Conservation (phyloP, 108 stramenopile species). For the Ochromonas danica region DNA sequence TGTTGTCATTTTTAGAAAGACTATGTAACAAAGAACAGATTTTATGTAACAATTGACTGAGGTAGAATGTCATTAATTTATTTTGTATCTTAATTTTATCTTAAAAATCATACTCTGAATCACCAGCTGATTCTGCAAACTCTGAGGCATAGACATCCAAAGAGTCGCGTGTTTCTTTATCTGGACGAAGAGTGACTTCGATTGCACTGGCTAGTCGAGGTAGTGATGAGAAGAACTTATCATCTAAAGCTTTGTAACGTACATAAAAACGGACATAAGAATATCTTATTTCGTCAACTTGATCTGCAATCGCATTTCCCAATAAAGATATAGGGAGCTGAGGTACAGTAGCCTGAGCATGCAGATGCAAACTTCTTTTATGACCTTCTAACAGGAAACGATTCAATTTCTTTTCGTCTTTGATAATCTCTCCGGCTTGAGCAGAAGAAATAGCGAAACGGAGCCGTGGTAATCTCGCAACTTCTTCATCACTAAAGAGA, state of each 20-base stretch:
- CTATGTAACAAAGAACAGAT: background rate
- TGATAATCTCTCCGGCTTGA: background rate
- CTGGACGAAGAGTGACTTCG: background rate
- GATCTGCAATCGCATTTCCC: background rate
- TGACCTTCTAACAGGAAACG: background rate
- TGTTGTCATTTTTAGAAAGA: background rate
- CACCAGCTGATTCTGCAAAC: background rate
- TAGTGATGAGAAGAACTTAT: background rate
- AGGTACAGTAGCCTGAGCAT: background rate
- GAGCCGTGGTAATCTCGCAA: background rate
- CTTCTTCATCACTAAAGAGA: background rate
- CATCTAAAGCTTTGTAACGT: background rate
- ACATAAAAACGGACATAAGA: background rate
- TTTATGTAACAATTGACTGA: background rate
- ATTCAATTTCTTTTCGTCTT: background rate
- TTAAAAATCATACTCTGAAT: background rate
- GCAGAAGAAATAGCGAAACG: constrained; percentile 9
- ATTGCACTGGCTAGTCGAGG: background rate
- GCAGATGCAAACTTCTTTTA: background rate
- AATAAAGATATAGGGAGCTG: background rate
- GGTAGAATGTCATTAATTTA: background rate
- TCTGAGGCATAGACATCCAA: background rate
- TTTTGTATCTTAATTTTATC: background rate
- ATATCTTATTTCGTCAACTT: constrained; percentile 6
- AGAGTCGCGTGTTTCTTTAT: background rate